Conservation (phyloP, 2,329 filamentous ascomycete genomes). For the Allantophomopsis cytisporea region DNA sequence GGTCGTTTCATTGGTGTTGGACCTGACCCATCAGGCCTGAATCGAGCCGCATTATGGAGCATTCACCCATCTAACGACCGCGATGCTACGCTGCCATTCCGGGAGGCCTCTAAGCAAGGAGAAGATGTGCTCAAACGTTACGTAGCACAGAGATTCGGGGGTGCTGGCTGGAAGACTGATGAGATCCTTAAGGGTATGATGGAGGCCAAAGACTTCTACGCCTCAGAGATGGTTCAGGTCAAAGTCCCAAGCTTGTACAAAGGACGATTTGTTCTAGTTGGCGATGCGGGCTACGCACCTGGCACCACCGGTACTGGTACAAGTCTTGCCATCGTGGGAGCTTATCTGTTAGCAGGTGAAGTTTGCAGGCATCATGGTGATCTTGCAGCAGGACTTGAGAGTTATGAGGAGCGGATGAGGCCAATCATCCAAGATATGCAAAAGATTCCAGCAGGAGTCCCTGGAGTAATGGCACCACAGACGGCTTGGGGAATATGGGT, state of each 20-base stretch:
- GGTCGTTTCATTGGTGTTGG: constrained; percentile 22
- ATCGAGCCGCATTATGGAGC: constrained; percentile 20
- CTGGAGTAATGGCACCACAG: too few relatives aligned
- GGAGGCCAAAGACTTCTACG: constrained; percentile 23
- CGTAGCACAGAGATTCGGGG: constrained; percentile 16
- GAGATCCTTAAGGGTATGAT: constrained; percentile 23
- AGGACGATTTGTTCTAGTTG: too few relatives aligned
- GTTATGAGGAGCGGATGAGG: too few relatives aligned
- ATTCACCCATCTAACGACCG: constrained; percentile 16
- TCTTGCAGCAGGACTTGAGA: constrained; percentile 6
- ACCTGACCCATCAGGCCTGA: constrained; percentile 18
- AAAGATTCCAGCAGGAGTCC: too few relatives aligned
- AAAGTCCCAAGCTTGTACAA: constrained; percentile 20
- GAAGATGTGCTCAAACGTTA: constrained; percentile 18
- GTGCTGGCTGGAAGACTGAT: constrained; percentile 27
- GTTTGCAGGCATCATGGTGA: constrained; percentile 16
- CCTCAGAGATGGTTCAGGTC: constrained; percentile 23
- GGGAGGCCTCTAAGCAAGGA: constrained; percentile 23
- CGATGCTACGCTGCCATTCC: constrained; percentile 20
- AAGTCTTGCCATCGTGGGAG: constrained; percentile 23
- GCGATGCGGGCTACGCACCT: constrained; percentile 18
- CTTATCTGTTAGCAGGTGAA: constrained; percentile 32
- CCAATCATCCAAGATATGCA: too few relatives aligned
- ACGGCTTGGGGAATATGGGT: too few relatives aligned
- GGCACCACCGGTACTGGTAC: constrained; percentile 27